phyloP scores from a whole-genome alignment of 148 eudicot genomes.

The Dianthus caryophyllus region DNA sequence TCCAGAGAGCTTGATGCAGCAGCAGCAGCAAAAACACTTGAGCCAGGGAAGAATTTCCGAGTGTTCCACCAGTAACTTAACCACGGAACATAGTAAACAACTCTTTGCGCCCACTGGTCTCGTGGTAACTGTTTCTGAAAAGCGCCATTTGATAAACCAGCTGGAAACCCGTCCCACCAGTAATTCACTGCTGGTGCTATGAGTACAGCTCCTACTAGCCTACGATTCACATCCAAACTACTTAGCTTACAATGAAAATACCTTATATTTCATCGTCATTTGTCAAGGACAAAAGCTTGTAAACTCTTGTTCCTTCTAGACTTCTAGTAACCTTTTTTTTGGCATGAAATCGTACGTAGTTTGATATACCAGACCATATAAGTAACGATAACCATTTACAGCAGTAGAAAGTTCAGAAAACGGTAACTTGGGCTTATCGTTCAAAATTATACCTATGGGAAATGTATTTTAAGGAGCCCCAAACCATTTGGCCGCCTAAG shows the following conservation, averaged over 20 bases:
- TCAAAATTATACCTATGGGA: constrained; percentile 70
- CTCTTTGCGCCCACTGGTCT: constrained; percentile 54
- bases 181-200: constrained; percentile 54
- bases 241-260: background rate
- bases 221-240: constrained; percentile 12
- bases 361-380: no score
- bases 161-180: constrained; percentile 61
- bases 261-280: background rate
- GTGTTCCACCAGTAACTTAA: constrained; percentile 66
- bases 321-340: no score
- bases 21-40: constrained; percentile 42
- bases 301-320: no score
- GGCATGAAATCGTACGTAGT: no score
- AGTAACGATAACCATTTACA: no score
- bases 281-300: background rate
- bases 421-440: no score
- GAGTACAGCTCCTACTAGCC: constrained; percentile 52
- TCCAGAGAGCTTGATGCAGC: constrained; percentile 29
- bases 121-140: constrained; percentile 28
- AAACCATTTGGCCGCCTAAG: constrained; percentile 59
- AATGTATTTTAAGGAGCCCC: constrained; percentile 67
- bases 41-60: constrained; percentile 47
- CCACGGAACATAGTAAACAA: constrained; percentile 46
- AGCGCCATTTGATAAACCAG: constrained; percentile 34
- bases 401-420: no score